Evolutionary conservation across 805 yeast species (phyloP).

Genomic region (Wickerhamiella nectarea): DNA sequence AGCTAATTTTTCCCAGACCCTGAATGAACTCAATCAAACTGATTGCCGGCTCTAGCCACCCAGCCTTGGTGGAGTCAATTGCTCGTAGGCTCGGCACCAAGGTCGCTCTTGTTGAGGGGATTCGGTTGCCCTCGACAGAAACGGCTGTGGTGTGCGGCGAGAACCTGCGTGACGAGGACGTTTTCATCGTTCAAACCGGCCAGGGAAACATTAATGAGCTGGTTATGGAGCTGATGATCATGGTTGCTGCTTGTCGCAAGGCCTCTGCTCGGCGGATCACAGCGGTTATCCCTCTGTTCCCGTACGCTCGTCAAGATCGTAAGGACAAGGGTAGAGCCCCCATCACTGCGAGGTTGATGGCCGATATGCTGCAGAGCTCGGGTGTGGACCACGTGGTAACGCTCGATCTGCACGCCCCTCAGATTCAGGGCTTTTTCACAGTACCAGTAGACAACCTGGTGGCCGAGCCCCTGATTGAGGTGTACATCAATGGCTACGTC

Average conservation of each 20-base stretch:
- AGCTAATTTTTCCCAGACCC: conserved; percentile 22
- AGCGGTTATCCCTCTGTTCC: conserved; percentile 91
- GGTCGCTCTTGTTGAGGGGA: conserved; percentile 44
- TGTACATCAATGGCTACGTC: conserved; percentile 61
- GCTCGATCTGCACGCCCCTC: conserved; percentile 95
- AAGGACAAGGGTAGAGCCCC: conserved; percentile 96
- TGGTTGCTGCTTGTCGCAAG: conserved; percentile 87
- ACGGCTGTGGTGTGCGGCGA: conserved; percentile 45
- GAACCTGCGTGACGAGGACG: conserved; percentile 82
- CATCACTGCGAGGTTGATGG: conserved; percentile 88
- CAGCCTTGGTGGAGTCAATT: conserved; percentile 63
- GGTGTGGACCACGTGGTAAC: conserved; percentile 96
- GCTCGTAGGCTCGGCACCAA: conserved; percentile 47
- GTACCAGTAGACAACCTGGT: conserved; percentile 94
- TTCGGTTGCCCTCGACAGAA: conserved; percentile 24
- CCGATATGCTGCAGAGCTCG: conserved; percentile 83
- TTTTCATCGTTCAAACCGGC: conserved; percentile 50
- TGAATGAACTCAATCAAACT: conserved; percentile 44
- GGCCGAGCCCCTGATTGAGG: conserved; percentile 84
- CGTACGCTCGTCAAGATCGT: conserved; percentile 95
- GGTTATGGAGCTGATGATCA: conserved; percentile 72
- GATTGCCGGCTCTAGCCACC: conserved; percentile 48
- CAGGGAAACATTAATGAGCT: conserved; percentile 77
- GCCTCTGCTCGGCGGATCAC: conserved; percentile 93
- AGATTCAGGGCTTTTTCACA: conserved; percentile 92